Percentiles rank a stretch among this genome's conserved stretches.
Conservation (phyloP, 129 eudicot genomes). For the Solidago caesia region DNA sequence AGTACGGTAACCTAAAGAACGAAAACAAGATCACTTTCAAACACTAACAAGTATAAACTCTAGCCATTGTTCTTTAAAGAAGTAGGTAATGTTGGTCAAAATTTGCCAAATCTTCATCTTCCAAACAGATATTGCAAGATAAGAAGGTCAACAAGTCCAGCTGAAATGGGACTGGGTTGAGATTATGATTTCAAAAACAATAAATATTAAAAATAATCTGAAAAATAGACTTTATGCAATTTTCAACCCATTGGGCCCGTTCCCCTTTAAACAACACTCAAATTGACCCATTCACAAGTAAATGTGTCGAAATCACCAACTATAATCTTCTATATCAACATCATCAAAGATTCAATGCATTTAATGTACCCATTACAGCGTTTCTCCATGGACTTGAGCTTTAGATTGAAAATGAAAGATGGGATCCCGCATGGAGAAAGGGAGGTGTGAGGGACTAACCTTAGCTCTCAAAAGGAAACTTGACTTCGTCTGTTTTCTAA, state of each 20-base stretch:
- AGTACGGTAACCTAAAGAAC: slow-evolving; percentile 14
- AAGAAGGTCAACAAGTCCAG: not conserved
- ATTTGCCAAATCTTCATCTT: not conserved
- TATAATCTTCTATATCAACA: not conserved
- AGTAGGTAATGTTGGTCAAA: not conserved
- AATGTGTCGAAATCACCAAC: no score
- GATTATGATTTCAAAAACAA: not conserved
- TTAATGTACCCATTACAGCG: not conserved
- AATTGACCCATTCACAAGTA: no score
- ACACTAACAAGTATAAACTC: not conserved
- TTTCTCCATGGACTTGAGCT: not conserved
- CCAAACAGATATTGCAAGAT: not conserved
- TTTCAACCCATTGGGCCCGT: not conserved
- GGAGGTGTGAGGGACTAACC: not conserved
- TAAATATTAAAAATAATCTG: not conserved
- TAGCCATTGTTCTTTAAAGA: not conserved
- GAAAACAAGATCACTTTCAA: not conserved
- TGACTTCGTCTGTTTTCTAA: not conserved
- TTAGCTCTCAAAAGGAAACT: not conserved
- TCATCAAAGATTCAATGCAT: not conserved
- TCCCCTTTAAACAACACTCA: not conserved
- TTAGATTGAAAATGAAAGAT: not conserved
- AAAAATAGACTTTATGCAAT: not conserved
- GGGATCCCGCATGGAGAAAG: not conserved
- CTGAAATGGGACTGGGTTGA: not conserved